Conservation (phyloP, 176 grass and related monocot genomes). For the Oropetium thomaeum region DNA sequence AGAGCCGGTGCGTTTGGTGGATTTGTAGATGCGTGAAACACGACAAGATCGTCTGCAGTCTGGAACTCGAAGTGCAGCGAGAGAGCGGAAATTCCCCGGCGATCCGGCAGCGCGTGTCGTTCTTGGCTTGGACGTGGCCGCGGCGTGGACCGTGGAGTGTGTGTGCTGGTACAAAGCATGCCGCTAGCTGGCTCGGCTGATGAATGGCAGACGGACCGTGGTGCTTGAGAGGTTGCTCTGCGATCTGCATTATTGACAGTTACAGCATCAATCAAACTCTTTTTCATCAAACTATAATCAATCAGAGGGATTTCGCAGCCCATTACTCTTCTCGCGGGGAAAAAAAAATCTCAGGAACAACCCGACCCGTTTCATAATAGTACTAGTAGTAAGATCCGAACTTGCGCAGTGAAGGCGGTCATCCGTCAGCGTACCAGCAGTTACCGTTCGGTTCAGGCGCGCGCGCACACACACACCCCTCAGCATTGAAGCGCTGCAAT, state of each 20-base stretch:
- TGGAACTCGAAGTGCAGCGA: conserved; percentile 13
- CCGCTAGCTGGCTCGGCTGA: conserved; percentile 4
- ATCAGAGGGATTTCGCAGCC: too few species aligned
- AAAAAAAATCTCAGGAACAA: too few species aligned
- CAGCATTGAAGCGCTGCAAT: neutral
- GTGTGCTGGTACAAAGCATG: neutral
- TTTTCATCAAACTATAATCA: too few species aligned
- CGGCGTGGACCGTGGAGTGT: conserved; percentile 13
- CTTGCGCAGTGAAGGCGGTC: too few species aligned
- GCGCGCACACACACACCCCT: too few species aligned
- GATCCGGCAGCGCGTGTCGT: neutral
- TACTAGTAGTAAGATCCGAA: too few species aligned
- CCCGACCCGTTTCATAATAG: too few species aligned
- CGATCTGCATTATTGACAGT: too few species aligned
- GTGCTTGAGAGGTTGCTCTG: too few species aligned
- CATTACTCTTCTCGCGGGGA: too few species aligned
- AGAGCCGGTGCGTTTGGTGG: conserved; percentile 14
- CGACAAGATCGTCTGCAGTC: neutral
- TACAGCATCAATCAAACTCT: too few species aligned
- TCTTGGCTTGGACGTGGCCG: conserved; percentile 19
- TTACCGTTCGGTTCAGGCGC: neutral
- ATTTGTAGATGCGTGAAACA: neutral
- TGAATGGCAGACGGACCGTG: too few species aligned
- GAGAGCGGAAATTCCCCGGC: neutral
- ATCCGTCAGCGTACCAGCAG: neutral